These are phyloP conservation scores for Irpex lacteus DNA, from an alignment of 1,284 basidiomycete genomes.

Conservation along the genomic window DNA sequence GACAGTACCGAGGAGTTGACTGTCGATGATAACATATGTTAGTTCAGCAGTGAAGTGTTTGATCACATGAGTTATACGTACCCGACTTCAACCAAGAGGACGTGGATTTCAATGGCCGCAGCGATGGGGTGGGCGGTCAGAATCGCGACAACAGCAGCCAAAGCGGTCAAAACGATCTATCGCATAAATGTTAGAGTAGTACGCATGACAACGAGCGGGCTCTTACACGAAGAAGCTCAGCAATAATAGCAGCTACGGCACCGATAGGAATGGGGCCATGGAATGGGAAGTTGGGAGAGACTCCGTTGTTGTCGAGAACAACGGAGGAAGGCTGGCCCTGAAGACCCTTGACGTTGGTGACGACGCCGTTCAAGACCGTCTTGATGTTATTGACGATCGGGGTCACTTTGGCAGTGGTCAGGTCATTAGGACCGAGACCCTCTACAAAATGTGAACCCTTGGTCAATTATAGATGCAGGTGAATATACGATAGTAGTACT, in stretches of 20 bases:
- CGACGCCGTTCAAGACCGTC: constrained; percentile 26
- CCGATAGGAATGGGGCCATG: constrained; percentile 21
- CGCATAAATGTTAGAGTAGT: constrained; percentile 8
- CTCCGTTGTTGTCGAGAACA: constrained; percentile 32
- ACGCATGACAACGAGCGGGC: neutral
- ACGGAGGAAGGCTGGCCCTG: constrained; percentile 26
- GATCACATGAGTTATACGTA: neutral
- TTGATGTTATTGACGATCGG: constrained; percentile 30
- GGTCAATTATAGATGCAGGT: neutral
- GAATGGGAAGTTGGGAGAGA: constrained; percentile 26
- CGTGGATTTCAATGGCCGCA: constrained; percentile 22
- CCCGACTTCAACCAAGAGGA: constrained; percentile 27
- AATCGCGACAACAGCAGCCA: constrained; percentile 33
- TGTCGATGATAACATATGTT: neutral
- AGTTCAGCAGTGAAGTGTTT: no score
- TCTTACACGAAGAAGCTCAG: constrained; percentile 24
- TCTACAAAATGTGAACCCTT: neutral
- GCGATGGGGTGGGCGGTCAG: constrained; percentile 19
- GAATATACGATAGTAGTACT: constrained; percentile 10
- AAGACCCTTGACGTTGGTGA: constrained; percentile 32
- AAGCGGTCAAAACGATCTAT: constrained; percentile 33
- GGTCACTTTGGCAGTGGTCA: constrained; percentile 27
- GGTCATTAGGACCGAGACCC: neutral
- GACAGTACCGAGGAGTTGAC: constrained; percentile 10
- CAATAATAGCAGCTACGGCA: constrained; percentile 22